Conservation (phyloP, 2,329 filamentous ascomycete species). For the Ceratocystis cubensis region DNA sequence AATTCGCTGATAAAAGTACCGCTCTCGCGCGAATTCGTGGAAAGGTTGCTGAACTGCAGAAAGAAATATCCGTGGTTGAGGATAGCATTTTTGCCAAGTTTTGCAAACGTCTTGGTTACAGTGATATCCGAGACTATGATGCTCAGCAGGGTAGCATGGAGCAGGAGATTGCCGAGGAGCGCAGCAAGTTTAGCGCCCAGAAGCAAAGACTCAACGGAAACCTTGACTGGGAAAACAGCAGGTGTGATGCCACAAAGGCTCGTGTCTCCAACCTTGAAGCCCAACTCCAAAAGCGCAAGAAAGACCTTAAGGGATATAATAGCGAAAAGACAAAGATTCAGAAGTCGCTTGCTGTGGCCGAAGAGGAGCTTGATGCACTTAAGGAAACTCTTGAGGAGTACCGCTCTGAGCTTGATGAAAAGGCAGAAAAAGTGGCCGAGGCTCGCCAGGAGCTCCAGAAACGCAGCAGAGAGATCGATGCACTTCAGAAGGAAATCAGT, state of each 20-base stretch:
- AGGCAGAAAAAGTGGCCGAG: constrained; percentile 62
- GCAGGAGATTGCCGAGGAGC: constrained; percentile 78
- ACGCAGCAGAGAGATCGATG: constrained; percentile 71
- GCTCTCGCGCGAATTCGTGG: constrained; percentile 49
- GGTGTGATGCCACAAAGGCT: constrained; percentile 46
- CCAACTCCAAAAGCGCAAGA: constrained; percentile 52
- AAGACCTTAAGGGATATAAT: constrained; percentile 57
- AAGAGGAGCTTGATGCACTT: constrained; percentile 65
- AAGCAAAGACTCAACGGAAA: constrained; percentile 57
- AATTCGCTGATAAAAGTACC: constrained; percentile 58
- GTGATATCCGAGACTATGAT: constrained; percentile 84
- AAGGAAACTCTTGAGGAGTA: constrained; percentile 58
- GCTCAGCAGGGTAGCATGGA: constrained; percentile 84
- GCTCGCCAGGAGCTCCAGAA: constrained; percentile 71
- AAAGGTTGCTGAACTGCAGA: constrained; percentile 41
- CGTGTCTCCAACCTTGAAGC: constrained; percentile 58
- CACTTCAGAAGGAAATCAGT: constrained; percentile 56
- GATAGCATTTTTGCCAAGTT: constrained; percentile 79
- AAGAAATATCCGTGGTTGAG: constrained; percentile 65
- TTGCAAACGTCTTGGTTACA: constrained; percentile 75
- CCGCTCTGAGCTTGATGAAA: constrained; percentile 54
- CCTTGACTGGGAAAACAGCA: constrained; percentile 44
- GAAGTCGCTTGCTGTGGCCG: constrained; percentile 56
- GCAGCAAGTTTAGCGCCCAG: constrained; percentile 75
- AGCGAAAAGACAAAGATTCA: constrained; percentile 63